Conservation (phyloP, 1,139 yeast species). For the Blastobotrys raffinosifermentans region DNA sequence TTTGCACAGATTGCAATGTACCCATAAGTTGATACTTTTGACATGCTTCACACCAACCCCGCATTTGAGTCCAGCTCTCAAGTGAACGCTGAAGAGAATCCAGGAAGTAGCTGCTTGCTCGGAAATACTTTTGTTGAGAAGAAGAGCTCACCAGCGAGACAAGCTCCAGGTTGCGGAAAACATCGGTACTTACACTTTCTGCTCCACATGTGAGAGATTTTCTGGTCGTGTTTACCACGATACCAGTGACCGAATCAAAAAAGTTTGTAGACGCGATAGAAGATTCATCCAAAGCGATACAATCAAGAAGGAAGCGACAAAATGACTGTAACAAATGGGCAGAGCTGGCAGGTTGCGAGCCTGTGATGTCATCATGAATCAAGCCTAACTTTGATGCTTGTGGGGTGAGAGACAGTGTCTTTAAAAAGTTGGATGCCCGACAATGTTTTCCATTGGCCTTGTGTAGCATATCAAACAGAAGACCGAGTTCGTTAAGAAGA, state of each 20-base stretch:
- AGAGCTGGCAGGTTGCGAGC: conserved; percentile 13
- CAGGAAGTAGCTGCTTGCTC: conserved; percentile 22
- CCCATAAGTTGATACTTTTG: conserved; percentile 43
- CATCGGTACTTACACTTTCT: conserved; percentile 8
- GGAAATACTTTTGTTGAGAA: conserved; percentile 2
- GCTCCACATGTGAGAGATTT: conserved; percentile 19
- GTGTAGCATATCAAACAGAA: conserved; percentile 82
- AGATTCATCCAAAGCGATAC: conserved; percentile 42
- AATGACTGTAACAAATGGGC: conserved; percentile 48
- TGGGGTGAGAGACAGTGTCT: conserved; percentile 38
- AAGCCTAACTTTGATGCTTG: conserved; percentile 43
- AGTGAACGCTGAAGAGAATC: conserved; percentile 56
- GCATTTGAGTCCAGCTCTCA: conserved; percentile 42
- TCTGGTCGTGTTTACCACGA: conserved; percentile 14
- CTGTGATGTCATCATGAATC: conserved; percentile 40
- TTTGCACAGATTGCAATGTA: conserved; percentile 34
- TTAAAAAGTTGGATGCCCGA: conserved; percentile 65
- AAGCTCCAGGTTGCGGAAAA: conserved; percentile 3
- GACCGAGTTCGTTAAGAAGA: conserved; percentile 75
- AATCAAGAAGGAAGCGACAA: conserved; percentile 53
- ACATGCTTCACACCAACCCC: conserved; percentile 49
- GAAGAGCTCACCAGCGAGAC: background rate
- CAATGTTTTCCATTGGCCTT: conserved; percentile 72
- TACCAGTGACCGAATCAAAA: conserved; percentile 5
- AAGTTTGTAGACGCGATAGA: background rate